Base-by-base conservation (phyloP, 1,284 basidiomycete genomes). In the Ustilago hordei region DNA sequence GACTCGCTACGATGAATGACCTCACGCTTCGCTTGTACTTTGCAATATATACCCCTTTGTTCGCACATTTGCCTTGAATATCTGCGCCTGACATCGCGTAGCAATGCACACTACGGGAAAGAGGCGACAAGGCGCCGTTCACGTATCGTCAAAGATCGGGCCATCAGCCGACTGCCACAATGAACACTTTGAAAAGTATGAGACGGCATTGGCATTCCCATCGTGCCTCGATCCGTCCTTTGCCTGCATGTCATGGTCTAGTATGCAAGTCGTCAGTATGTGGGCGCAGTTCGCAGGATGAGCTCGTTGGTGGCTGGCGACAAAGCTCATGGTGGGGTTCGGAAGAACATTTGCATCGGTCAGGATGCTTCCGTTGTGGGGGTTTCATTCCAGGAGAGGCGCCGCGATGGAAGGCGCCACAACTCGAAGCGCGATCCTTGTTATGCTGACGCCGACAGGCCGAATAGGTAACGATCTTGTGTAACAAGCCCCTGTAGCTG, bases 1-100 rank as follows among this genome's bases (percentile, higher is more conserved):
- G n/a, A 55, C 34, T 17, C 6, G 17, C 17, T 36, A 23, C 9
- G 32, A 55, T 55, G 35, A 28, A 19, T 45, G 43, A 45, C 43
- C 6, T 45, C 7, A 45, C 11, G 43, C n/a, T 17, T 54, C 2
- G 15, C 8, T 36, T 12, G 15, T 50, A 50, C 48, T 32, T 50
- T 13, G 48, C 48, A 50, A 50, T 50, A 50, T 50, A 50, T 19
- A n/a, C 43, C 43, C 48, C 28, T 7, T 48, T 23, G 38, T 7
- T 38, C n/a, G 9, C 31, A 31, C 11, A 15, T 19, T 39, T 19
- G 7, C 7, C 5, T 19, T 45, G 4, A 19, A 19, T 19, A 8
- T 19, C 7, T 45, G 19, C n/a, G n/a, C 13, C n/a, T 45, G 43
- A 45, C 9, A 19, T 45, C 23, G 7, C 43, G 7, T 8, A 19